phyloP scores from a whole-genome alignment of 164 flowering plant genomes.

The Vitis labrusca region DNA sequence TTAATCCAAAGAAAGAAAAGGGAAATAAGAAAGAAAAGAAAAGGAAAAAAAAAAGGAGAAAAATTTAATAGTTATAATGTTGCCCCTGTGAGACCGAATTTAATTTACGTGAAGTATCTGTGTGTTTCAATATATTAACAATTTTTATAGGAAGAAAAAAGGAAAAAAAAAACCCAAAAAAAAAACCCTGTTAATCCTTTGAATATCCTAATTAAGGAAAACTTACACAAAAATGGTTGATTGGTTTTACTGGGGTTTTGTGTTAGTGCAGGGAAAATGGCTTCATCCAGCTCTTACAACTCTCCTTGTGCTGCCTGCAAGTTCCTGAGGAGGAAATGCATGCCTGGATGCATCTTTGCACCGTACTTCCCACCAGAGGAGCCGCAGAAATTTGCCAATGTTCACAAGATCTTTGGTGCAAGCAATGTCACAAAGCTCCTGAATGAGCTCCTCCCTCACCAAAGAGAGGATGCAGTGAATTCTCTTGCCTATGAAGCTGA shows the following conservation, averaged over 20 bases:
- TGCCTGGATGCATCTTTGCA: conserved; percentile 72
- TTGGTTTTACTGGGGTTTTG: conserved; percentile 1
- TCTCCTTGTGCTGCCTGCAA: conserved; percentile 91
- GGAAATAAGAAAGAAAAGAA: too few relatives aligned
- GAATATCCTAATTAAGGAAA: background rate
- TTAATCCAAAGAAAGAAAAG: too few relatives aligned
- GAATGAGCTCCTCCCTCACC: conserved; percentile 69
- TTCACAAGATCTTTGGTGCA: conserved; percentile 78
- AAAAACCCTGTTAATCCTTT: too few relatives aligned
- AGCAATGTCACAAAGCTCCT: conserved; percentile 80
- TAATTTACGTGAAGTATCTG: too few relatives aligned
- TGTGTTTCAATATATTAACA: too few relatives aligned
- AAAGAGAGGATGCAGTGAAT: conserved; percentile 75
- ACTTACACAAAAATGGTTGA: conserved; percentile 4
- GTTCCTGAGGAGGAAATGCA: conserved; percentile 71
- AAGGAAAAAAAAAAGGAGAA: too few relatives aligned
- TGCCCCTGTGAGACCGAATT: too few relatives aligned
- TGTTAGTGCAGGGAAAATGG: conserved; percentile 29
- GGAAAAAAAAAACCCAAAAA: too few relatives aligned
- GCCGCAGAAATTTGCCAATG: conserved; percentile 71
- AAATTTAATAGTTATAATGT: too few relatives aligned
- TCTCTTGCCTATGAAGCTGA: conserved; percentile 78
- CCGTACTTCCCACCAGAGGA: conserved; percentile 80
- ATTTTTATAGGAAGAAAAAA: too few relatives aligned
- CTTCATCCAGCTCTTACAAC: conserved; percentile 62